Evolutionary conservation across 306 rosid species (phyloP), one percentile per base, ranked within the genome.

Genomic region (Luffa acutangula): DNA sequence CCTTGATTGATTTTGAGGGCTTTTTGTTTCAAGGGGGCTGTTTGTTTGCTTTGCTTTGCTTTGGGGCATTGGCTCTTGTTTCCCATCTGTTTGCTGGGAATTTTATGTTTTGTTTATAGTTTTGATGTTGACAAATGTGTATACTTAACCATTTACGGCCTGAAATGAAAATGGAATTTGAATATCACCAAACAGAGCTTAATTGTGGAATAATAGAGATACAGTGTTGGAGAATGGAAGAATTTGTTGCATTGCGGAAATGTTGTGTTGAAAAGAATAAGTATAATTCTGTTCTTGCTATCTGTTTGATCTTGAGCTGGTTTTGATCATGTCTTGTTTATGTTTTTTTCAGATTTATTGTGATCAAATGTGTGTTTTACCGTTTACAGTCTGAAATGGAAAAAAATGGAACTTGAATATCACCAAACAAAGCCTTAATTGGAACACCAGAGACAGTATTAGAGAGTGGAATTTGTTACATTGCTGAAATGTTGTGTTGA

Each of bases 1-100:
- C 53, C 5, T 90, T 76, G 84, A 73, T 53, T 75, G 43, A 75
- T 52, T 75, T 49, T 49, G 41, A 73, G 10, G 31, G 5, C 0
- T 65, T 65, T 37, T 53, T 56, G 4, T 9, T 8, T 57, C 0
- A 25, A 63, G n/a, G 43, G n/a, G 15, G 12, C 5, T 53, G 58
- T 14, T 31, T 36, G n/a, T 34, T 31, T 31, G 56, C 34, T n/a
- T 20, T 20, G 31, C 31, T 42, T 69, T 66, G 20, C 14, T 58
- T 63, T 6, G 37, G 17, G 39, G 15, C 39, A 31, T 60, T 60
- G 67, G 67, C 21, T 64, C 25, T 8, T 15, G 4, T 17, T 65
- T 69, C 31, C 7, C 10, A 21, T 1, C 34, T 43, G 5, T 62
- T 33, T 62, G 70, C 13, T 63, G 43, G 70, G 43, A 34, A 11